Base-by-base conservation (phyloP, 164 flowering plant genomes). In the Annona cherimola region DNA sequence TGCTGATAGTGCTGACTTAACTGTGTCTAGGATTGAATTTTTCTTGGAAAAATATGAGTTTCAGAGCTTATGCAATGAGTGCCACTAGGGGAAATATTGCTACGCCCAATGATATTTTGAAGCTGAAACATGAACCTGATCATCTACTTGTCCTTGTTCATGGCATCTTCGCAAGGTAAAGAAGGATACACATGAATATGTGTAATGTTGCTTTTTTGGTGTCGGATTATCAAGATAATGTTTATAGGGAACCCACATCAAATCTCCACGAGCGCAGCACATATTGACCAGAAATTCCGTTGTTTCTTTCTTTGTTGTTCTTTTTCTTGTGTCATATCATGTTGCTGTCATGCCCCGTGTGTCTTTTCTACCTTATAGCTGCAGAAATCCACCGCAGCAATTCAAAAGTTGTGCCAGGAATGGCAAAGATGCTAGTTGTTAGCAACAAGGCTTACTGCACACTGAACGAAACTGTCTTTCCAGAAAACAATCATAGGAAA, bases 71-170 rank as follows among this genome's bases (percentile, higher is more conserved):
- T 78, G 87, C 86, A 54, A 91, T 91, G 97, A 76, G 80, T 73
- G 76, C 83, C 19, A 81, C 81, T 74, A 76, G 77, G 19, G 89
- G 89, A 69, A 84, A 76, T 75, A 63, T 80, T 81, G 70, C 78
- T 50, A 76, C 87, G 26, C 79, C 87, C 42, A 75, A 67, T 60
- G 74, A 78, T 46, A 41, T 72, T 72, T 60, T 35, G 45, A 77
- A 77, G 75, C 72, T 63, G 35, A 81, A 82, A 68, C 76, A 82
- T 76, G 87, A 82, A 62, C 98, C 98, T 16, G 99, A 92, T 81
- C 99, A 95, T 84, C 96, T 95, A 70, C 94, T 95, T 81, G 98
- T 95, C 71, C 96, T 95, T 78, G 98, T 92, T 74, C 99, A 95
- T 81, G 99, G 99, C 66, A 89, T 93, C 77, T 69, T 91, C 74